Base-by-base conservation (phyloP, 2,329 filamentous ascomycete species). In the Neonectria magnoliae region DNA sequence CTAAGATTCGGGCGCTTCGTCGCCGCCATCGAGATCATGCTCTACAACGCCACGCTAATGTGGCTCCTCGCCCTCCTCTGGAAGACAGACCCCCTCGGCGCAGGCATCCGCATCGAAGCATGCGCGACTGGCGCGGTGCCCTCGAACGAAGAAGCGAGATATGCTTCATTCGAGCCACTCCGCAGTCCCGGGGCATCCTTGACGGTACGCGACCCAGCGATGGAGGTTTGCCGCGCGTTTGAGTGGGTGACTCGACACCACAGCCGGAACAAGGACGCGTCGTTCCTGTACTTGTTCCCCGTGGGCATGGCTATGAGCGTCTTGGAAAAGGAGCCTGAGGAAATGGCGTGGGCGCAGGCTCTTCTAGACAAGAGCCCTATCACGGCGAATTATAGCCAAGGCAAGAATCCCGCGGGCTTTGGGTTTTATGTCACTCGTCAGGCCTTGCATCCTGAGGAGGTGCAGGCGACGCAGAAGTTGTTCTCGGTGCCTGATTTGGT, bases 1-100 rank as follows among this genome's bases (percentile, higher is more conserved):
- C 52, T 66, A 10, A 27, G 52, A 3, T 67, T 67, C 27, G 38
- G 52, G 4, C 45, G 31, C 3, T 65, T 67, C 10, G 33, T 44
- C 2, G 44, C 50, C 5, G 66, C 66, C 7, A 60, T 60, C 4
- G 66, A 69, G 16, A 56, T 68, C 3, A 69, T 69, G 67, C 55
- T 69, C 16, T 69, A 68, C 44, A 69, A 69, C 7, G 67, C 67
- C 2, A 60, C 66, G 1, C 44, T 68, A 10, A 69, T 69, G 67
- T 69, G 67, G 67, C 60, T 68, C 8, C 54, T 69, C 18, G 67
- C 67, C 1, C 57, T 69, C 1, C 51, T 69, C 5, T 69, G 67
- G 67, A 69, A 68, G 58, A 45, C 68, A 38, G 66, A 69, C 20
- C 67, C 66, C 11, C 20, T 67, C 4, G 51, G 66, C 16, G 63